phyloP scores from a whole-genome alignment of 257 asterid genomes.

The Nicotiana undulata region DNA sequence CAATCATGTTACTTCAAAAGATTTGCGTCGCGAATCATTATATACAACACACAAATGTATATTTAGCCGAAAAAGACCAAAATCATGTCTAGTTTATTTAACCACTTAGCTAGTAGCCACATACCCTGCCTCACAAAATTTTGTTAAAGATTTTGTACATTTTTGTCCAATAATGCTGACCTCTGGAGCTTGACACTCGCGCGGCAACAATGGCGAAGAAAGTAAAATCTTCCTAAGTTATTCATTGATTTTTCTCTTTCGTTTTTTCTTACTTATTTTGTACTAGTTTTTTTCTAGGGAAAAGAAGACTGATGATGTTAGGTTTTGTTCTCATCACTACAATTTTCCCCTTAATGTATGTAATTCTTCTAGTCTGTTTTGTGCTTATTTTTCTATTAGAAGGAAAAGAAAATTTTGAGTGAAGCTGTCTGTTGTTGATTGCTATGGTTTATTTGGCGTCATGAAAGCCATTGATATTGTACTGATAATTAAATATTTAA shows the following conservation, averaged over 20 bases:
- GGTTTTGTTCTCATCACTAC: too few relatives aligned
- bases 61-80: neutral
- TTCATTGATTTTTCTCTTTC: too few relatives aligned
- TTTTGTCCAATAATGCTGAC: neutral
- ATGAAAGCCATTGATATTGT: too few relatives aligned
- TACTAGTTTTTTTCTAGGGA: neutral
- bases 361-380: too few relatives aligned
- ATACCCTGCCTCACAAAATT: neutral
- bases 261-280: neutral
- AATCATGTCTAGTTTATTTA: conserved; percentile 1
- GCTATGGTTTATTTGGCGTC: too few relatives aligned
- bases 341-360: too few relatives aligned
- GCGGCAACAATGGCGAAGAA: neutral
- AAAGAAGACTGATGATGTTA: too few relatives aligned
- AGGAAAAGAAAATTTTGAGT: too few relatives aligned
- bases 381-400: too few relatives aligned
- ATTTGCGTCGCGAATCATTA: neutral
- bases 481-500: too few relatives aligned
- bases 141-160: neutral
- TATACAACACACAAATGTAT: conserved; percentile 1
- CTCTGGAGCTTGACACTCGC: neutral
- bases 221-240: too few relatives aligned
- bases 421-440: too few relatives aligned
- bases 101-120: conserved; percentile 2
- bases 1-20: neutral